These are phyloP conservation scores for Wickerhamiella allomyrinae DNA, from an alignment of 805 yeast genomes.

Conservation along the genomic window DNA sequence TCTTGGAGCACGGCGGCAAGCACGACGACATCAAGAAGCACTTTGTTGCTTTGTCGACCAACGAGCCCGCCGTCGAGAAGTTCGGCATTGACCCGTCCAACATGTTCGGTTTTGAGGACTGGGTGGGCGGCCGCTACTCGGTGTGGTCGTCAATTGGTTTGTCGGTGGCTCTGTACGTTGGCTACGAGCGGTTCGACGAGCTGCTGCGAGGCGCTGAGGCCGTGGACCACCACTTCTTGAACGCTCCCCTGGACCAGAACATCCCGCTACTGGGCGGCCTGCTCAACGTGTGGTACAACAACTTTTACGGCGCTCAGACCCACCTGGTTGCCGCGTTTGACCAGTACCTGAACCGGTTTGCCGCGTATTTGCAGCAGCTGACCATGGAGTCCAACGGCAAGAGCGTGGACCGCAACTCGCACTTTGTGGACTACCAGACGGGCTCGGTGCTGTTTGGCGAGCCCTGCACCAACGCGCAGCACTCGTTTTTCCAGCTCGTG, in stretches of 20 bases:
- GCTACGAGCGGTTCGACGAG: constrained; percentile 82
- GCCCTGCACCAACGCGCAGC: constrained; percentile 98
- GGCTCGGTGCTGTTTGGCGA: constrained; percentile 95
- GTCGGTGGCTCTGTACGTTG: constrained; percentile 87
- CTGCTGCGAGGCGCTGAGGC: constrained; percentile 98
- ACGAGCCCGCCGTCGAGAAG: constrained; percentile 77
- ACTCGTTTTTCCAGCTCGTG: constrained; percentile 97
- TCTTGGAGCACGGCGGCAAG: constrained; percentile 58
- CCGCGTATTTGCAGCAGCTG: constrained; percentile 96
- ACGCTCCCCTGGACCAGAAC: constrained; percentile 77
- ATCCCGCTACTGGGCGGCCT: constrained; percentile 90
- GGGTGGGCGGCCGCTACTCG: constrained; percentile 99
- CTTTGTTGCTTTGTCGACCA: constrained; percentile 92
- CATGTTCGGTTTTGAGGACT: constrained; percentile 96
- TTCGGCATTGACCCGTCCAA: constrained; percentile 95
- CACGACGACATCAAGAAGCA: constrained; percentile 78
- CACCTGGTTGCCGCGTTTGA: constrained; percentile 97
- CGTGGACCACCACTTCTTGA: constrained; percentile 76
- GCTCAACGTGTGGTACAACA: constrained; percentile 94
- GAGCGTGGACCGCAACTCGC: constrained; percentile 85
- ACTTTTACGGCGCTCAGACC: constrained; percentile 95
- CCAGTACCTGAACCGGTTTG: constrained; percentile 97
- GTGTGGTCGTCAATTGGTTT: constrained; percentile 99
- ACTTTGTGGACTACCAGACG: constrained; percentile 85
- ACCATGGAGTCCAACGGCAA: constrained; percentile 99